A percentile compares a stretch with the other conserved stretches of the same genome.
These are phyloP conservation scores for Suhomyces sp. DNA, from an alignment of 805 yeast species.

Conservation along the genomic window DNA sequence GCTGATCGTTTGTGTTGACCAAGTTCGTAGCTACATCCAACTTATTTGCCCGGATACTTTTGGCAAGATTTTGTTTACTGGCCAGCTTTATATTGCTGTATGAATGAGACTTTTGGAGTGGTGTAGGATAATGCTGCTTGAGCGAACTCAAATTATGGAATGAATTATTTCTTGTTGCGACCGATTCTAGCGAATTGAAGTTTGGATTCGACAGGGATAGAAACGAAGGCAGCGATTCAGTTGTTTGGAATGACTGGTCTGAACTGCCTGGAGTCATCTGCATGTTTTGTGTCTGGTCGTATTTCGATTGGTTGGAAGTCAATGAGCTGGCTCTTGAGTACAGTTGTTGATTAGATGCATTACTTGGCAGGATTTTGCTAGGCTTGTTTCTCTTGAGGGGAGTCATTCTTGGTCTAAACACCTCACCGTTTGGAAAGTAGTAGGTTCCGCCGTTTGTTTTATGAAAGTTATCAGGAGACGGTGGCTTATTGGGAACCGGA, in stretches of 20 bases:
- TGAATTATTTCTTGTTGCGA: not conserved
- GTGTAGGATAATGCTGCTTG: not conserved
- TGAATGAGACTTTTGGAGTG: slow-evolving; percentile 11
- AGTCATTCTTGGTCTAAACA: slow-evolving; percentile 45
- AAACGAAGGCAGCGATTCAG: slow-evolving; percentile 1
- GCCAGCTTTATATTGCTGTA: slow-evolving; percentile 18
- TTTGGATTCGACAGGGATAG: not conserved
- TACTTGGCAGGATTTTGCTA: slow-evolving; percentile 17
- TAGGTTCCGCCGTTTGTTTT: slow-evolving; percentile 23
- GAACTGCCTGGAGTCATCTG: not conserved
- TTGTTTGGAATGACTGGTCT: not conserved
- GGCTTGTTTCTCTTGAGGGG: slow-evolving; percentile 43
- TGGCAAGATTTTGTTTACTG: slow-evolving; percentile 16
- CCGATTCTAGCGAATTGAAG: slow-evolving; percentile 4
- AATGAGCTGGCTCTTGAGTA: slow-evolving; percentile 5
- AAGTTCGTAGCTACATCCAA: slow-evolving; percentile 28
- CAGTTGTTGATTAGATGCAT: not conserved
- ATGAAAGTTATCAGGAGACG: slow-evolving; percentile 8
- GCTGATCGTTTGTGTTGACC: not conserved
- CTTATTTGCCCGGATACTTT: slow-evolving; percentile 20
- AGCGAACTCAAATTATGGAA: slow-evolving; percentile 4
- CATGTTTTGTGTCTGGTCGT: not conserved
- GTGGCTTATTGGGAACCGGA: not conserved
- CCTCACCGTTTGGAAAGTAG: slow-evolving; percentile 54
- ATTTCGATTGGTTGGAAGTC: not conserved